These are phyloP conservation scores for Neurospora sp. DNA, from an alignment of 495 filamentous ascomycete species.

Conservation along the genomic window DNA sequence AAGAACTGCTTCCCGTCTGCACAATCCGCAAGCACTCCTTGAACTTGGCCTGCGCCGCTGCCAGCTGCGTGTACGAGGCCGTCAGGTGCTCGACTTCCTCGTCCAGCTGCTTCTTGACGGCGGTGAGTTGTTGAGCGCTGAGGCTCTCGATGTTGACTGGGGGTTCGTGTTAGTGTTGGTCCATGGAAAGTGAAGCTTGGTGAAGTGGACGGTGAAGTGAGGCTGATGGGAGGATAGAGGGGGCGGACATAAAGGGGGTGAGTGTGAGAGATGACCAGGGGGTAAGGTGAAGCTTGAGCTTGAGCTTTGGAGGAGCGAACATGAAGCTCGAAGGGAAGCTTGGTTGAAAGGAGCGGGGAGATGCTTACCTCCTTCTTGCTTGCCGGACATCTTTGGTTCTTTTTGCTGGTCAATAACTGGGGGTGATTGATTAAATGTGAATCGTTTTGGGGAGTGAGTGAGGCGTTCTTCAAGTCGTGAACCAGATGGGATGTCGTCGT, in stretches of 20 bases:
- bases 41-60: conserved; percentile 83
- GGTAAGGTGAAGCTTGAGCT: background rate
- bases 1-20: conserved; percentile 39
- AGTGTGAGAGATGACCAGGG: background rate
- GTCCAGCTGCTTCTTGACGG: conserved; percentile 89
- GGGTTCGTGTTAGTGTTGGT: too few relatives aligned
- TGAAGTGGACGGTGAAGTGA: too few relatives aligned
- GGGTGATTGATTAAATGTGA: too few relatives aligned
- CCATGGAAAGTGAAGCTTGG: too few relatives aligned
- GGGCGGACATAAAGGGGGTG: background rate
- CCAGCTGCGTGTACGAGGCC: conserved; percentile 76
- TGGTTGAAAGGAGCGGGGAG: background rate
- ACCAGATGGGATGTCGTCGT: too few relatives aligned
- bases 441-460: too few relatives aligned
- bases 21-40: conserved; percentile 74
- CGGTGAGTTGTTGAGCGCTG: conserved; percentile 40
- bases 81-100: conserved; percentile 91
- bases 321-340: background rate
- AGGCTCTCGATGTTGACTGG: conserved; percentile 40
- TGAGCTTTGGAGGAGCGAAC: background rate
- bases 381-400: background rate
- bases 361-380: background rate
- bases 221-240: too few relatives aligned
- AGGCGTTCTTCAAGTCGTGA: too few relatives aligned
- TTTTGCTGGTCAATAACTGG: too few relatives aligned